Evolutionary conservation across 805 yeast genomes (phyloP), one percentile per base, ranked within the genome.

Genomic region (Brettanomyces bruxellensis): DNA sequence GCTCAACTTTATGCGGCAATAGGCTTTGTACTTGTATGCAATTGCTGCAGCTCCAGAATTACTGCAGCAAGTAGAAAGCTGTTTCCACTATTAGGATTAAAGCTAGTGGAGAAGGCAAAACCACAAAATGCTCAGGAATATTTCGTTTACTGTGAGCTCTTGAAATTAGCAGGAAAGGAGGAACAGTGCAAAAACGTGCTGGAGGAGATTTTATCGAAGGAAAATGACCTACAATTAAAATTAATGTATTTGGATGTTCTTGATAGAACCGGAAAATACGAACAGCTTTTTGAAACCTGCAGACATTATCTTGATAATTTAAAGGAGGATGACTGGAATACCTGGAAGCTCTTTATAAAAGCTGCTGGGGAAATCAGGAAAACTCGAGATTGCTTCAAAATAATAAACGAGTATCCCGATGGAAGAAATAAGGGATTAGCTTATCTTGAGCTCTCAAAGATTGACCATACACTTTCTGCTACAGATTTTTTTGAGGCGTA

Each of bases 291-390:
- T 50, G 60, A 68, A 0, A 65, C 66, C 49, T 64, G 79, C 41
- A 38, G 58, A 4, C 49, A 55, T 4, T 68, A 78, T 12, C 59
- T 88, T 34, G 65, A 71, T 14, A 67, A 64, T 4, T 64, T 72
- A 24, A 60, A 69, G 8, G 73, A 84, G 46, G 88, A 90, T 60
- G 95, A 89, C 60, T 90, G 78, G 70, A 75, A 77, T 47, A 78
- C 88, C 36, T 87, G 95, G 86, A 75, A 79, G 52, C 65, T 69
- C 14, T 62, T 75, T 43, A 70, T 78, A 22, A 64, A 68, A 40
- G 66, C 89, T 3, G 70, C 72, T 0, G 54, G 57, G 18, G 53
- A 70, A 25, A 51, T 73, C 23, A 62, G 55, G 11, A 54, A 61
- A 45, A 43, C 64, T 2, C 63, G 62, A 9, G 71, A 67, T 3